Percentiles rank a stretch among this genome's conserved stretches.
Evolutionary conservation across 1,284 basidiomycete species (phyloP).

Genomic region (Gymnopus androsaceus): DNA sequence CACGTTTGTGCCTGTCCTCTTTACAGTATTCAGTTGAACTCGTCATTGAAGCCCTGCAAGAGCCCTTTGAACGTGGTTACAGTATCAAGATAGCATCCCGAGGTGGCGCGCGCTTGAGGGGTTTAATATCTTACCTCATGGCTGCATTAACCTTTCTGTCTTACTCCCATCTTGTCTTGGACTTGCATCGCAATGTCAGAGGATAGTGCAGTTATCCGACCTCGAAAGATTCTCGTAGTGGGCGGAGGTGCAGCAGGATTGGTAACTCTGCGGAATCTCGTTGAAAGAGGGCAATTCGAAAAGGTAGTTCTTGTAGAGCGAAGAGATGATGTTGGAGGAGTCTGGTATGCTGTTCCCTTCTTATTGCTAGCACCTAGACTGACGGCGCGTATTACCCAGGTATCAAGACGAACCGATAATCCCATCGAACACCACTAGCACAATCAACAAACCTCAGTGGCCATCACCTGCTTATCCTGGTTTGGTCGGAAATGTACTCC

Average conservation of each 20-base stretch:
- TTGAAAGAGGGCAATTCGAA: conserved; percentile 33
- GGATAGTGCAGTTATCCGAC: background rate
- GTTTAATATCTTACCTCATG: no score
- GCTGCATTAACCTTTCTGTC: no score
- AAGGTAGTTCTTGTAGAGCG: conserved; percentile 45
- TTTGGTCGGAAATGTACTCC: conserved; percentile 50
- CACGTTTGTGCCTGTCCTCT: no score
- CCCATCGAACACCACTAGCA: background rate
- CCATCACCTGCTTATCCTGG: conserved; percentile 46
- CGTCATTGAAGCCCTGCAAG: no score
- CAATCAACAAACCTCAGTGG: conserved; percentile 33
- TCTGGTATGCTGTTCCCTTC: conserved; percentile 38
- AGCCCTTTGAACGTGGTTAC: no score
- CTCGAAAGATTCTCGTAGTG: conserved; percentile 38
- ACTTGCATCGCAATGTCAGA: background rate
- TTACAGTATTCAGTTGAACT: no score
- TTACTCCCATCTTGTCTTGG: background rate
- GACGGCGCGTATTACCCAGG: conserved; percentile 7
- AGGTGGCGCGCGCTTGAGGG: no score
- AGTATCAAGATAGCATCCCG: no score
- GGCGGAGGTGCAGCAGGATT: conserved; percentile 47
- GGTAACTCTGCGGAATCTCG: conserved; percentile 44
- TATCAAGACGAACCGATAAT: conserved; percentile 8
- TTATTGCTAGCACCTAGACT: background rate
- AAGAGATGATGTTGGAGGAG: conserved; percentile 46